Base-by-base conservation (phyloP, 805 yeast species). In the Ogataea pignaliae region DNA sequence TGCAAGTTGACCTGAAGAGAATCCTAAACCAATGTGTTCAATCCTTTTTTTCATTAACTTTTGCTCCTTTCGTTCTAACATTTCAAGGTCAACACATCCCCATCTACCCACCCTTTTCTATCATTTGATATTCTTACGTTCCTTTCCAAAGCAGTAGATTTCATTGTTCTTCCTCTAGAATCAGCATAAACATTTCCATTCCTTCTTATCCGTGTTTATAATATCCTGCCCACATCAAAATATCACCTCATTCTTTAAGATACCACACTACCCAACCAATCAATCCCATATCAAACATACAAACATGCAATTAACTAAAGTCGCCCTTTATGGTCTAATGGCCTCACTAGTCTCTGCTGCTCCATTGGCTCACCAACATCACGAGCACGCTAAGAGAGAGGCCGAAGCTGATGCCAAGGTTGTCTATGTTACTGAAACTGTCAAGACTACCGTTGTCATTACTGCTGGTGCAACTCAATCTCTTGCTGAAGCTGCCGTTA, bases 401-500 rank as follows among this genome's bases (percentile, higher is more conserved):
- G 50, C 53, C 2, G 52, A 50, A 30, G 50, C 57, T 14, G 29
- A 39, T 3, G 36, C 43, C 32, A 45, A 51, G n/a, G 33, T 50
- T 15, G 48, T 53, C n/a, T 46, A 44, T n/a, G 61, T 57, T 14
- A 56, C 61, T 1, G 36, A 51, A 37, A 49, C 54, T 15, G 57
- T 55, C 26, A 35, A 47, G 34, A 51, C 51, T 3, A 58, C 62
- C 3, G 56, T 57, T 14, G 36, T 50, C 29, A 51, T 59, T 38
- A 50, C 49, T 13, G 56, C 49, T 6, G 60, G 46, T 34, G 48
- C 52, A 3, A 54, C 57, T 13, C 50, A 50, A 35, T 45, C 46
- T 15, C 29, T 53, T 17, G 57, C 52, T 28, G 42, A 29, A n/a
- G 45, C 39, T 15, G 33, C 46, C 4, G 17, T 42, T 29, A n/a